Base-by-base conservation (phyloP, 176 grass and related monocot species). In the Eleusine indica region DNA sequence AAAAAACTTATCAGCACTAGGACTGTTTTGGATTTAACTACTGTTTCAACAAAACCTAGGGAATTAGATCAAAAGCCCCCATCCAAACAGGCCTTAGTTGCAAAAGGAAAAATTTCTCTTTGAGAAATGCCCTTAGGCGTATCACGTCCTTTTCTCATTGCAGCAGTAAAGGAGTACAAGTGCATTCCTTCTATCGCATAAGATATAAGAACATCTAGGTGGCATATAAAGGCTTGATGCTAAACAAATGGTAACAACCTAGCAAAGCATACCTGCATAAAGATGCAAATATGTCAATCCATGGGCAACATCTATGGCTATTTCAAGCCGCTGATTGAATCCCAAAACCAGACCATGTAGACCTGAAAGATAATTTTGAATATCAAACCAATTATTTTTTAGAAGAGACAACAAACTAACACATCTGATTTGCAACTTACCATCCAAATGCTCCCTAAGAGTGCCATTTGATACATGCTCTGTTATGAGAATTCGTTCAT, bases 391-490 rank as follows among this genome's bases (percentile, higher is more conserved):
- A 73, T 28, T 17, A 44, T 52, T 49, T 70, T 73, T 39, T 10
- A 49, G 71, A 53, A 56, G 46, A 77, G 86, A 71, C 42, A 80
- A 80, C 47, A 80, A 72, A 86, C 17, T 11, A 92, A 37, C 58
- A 84, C 74, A 82, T 18, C 16, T 75, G 38, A 71, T 83, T 87
- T 87, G 60, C 29, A 88, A 66, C 84, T 89, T 96, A 99, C 96
- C 96, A 91, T 99, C 93, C 76, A 99, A 90, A 87, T 99, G 96
- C 17, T 99, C 96, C 83, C 96, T 92, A 70, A 99, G 89, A 73
- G 85, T 94, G 54, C 96, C 96, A 90, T 99, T 96, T 80, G 93
- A 62, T 75, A 96, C 87, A 63, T 92, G 96, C 71, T 99, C 96
- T 8, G 89, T 85, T 83, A 99, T 92, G 73, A 99, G 63, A 80